Evolutionary conservation across 2,329 filamentous ascomycete genomes (phyloP), one percentile per base, ranked within the genome.

Genomic region (Xylariaceae sp.): DNA sequence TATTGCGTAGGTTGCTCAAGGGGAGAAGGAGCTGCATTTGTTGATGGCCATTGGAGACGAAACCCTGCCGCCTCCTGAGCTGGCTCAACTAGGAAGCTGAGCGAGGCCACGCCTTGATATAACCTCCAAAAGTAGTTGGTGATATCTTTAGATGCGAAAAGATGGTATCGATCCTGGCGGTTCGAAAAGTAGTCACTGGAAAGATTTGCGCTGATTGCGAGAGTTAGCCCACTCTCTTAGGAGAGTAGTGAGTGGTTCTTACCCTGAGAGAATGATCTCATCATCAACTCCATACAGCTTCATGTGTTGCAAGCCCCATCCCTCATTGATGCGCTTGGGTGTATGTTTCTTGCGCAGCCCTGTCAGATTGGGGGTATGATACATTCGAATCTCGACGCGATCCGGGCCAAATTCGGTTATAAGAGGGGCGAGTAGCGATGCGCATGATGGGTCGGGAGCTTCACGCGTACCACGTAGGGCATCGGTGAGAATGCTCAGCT

Each of bases 251-350:
- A 3, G 3, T 29, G 13, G n/a, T 11, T 6, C 77, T 58, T 81
- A 91, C 84, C 92, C 92, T 6, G 92, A 96, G 65, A 99, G 84
- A 60, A 99, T 93, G 53, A 99, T 88, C 71, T 96, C 92, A 67
- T 99, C 92, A 65, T 99, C 94, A 18, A 96, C 78, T 0, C 94
- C 94, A 64, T 99, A 99, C 0, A 99, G 79, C 79, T 99, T 99
- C 93, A 99, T 99, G 69, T 99, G 94, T 70, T 99, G 94, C 57
- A 99, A 75, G 1, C 94, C 94, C 94, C 94, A 99, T 15, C 94
- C 94, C 74, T 99, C 94, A 64, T 99, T 99, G 70, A 99, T 93
- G 16, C 94, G 82, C 68, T 85, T 90, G 0, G 94, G 94, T 2
- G 97, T 84, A 61, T 89, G 78, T 65, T 86, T 86, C 74, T 97